Conservation (phyloP, 805 yeast genomes). For the Geotrichum ghanense region DNA sequence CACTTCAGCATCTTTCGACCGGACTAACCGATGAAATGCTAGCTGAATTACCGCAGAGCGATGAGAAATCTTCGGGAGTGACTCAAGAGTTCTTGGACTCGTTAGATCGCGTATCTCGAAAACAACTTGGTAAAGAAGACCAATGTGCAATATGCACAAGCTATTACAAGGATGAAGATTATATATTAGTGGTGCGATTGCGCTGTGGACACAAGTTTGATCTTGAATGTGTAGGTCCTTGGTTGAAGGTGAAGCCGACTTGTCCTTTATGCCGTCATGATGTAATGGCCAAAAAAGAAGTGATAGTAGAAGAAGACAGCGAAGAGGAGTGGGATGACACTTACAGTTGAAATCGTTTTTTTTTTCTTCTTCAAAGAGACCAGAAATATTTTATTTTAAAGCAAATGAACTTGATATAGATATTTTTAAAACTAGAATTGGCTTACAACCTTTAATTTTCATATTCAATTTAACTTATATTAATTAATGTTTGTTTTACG, state of each 20-base stretch:
- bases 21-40: neutral
- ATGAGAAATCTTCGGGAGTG: slow-evolving; percentile 35
- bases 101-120: slow-evolving; percentile 55
- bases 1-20: neutral
- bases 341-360: slow-evolving; percentile 69
- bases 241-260: slow-evolving; percentile 50
- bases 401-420: no score
- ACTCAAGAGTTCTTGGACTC: slow-evolving; percentile 62
- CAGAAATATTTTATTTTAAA: no score
- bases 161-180: slow-evolving; percentile 55
- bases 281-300: slow-evolving; percentile 44
- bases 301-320: slow-evolving; percentile 39
- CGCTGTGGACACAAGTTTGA: slow-evolving; percentile 78
- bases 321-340: slow-evolving; percentile 63
- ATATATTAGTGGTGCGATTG: slow-evolving; percentile 68
- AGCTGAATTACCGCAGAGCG: neutral
- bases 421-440: no score
- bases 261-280: slow-evolving; percentile 85
- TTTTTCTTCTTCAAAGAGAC: no score
- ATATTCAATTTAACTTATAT: no score
- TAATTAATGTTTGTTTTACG: no score
- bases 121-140: slow-evolving; percentile 32
- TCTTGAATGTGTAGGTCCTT: slow-evolving; percentile 80
- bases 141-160: slow-evolving; percentile 81
- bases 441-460: no score